Base-by-base conservation (phyloP, 257 asterid species). In the Solanum raphanifolium region DNA sequence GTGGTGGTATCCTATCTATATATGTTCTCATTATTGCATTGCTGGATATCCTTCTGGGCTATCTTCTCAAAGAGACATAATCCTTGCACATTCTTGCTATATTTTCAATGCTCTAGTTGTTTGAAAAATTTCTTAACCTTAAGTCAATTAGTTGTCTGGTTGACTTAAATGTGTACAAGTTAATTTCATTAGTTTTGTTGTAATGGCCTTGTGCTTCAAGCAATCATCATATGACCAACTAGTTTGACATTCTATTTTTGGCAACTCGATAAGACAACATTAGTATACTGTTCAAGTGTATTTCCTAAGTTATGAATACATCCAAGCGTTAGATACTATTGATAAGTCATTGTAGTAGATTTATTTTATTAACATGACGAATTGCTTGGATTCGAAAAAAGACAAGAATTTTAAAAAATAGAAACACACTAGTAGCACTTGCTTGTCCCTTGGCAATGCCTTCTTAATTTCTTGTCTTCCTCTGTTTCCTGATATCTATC, bases 11-110 rank as follows among this genome's bases (percentile, higher is more conserved):
- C 88, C 95, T 98, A 7, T 82, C 93, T 87, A 90, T 91, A 86
- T 96, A 94, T 38, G 98, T 94, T 71, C 66, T 95, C 87, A 87
- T 94, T 12, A 87, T 94, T 25, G 98, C 95, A 68, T 92, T 95
- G 92, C 78, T 95, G 62, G 95, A 98, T 90, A 89, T 95, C 85
- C 87, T 96, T 13, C 65, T 96, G 92, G 99, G 98, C 35, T 96
- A 94, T 90, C 91, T 94, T 87, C 81, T 94, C 93, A 95, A 94
- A 95, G 93, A 87, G 87, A 89, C 94, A 75, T 93, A 90, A 92
- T 65, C 43, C 25, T 38, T 55, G 32, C 86, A 85, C 88, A 72
- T 82, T 72, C 58, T 66, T 38, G 41, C 76, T 68, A 73, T 36
- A 21, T 88, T 46, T 84, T 35, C 82, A 76, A 84, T 86, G 43